Evolutionary conservation across 202 grass and related monocot genomes (phyloP).

Genomic region (Elaeis oleifera): DNA sequence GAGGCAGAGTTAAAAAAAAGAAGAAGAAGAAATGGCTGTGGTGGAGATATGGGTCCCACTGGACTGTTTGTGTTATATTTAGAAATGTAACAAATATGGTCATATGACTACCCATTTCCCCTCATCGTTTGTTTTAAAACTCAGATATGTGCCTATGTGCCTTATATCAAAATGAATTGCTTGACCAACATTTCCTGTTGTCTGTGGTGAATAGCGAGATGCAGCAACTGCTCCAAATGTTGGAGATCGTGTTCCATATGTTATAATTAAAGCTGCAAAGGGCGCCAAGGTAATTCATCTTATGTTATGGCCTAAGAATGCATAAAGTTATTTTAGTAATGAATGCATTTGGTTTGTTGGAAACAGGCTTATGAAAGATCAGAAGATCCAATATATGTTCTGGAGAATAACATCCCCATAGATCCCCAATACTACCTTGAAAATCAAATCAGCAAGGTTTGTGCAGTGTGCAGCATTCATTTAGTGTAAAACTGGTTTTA

Average conservation of each 20-base stretch:
- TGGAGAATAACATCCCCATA: slow-evolving; percentile 97
- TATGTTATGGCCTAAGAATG: background rate
- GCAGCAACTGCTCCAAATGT: slow-evolving; percentile 95
- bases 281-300: slow-evolving; percentile 65
- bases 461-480: slow-evolving; percentile 11
- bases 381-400: slow-evolving; percentile 97
- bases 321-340: background rate
- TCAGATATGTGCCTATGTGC: background rate
- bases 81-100: no score
- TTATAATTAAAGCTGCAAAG: slow-evolving; percentile 98
- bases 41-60: no score
- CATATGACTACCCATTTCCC: no score
- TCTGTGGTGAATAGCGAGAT: slow-evolving; percentile 62
- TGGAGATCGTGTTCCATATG: slow-evolving; percentile 94
- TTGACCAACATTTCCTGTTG: slow-evolving; percentile 19
- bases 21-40: no score
- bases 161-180: background rate
- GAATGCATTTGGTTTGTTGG: slow-evolving; percentile 30
- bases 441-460: slow-evolving; percentile 97
- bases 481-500: slow-evolving; percentile 8
- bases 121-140: background rate
- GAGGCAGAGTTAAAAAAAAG: no score
- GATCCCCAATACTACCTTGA: slow-evolving; percentile 98
- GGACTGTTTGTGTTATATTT: no score
- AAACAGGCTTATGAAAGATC: slow-evolving; percentile 93